Evolutionary conservation across 352 stramenopile genomes (phyloP), one percentile per base, ranked within the genome.

Genomic region (Phytopythium cucurbitacearum): DNA sequence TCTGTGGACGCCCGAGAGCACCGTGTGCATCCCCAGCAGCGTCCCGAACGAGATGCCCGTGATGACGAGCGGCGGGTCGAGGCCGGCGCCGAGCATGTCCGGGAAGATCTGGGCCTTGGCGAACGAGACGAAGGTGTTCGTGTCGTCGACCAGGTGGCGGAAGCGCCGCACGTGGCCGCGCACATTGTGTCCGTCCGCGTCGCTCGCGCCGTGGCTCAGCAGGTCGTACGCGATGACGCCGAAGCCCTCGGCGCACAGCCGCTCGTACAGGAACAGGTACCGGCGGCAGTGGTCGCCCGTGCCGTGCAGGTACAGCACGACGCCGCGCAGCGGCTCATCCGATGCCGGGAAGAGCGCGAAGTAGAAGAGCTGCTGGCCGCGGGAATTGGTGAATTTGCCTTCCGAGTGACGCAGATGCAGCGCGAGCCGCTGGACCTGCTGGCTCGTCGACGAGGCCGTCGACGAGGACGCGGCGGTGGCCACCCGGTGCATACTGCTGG

Each of bases 31-130:
- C 0, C 72, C 75, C 11, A 89, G 67, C 4, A 89, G 62, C 40
- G 63, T 73, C 9, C 78, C 78, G 38, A 82, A 79, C 16, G 70
- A 83, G 16, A 80, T 79, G 36, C 78, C 78, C 52, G 71, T 70
- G 56, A 89, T 73, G 45, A 84, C 66, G 13, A 86, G 41, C 43
- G 75, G 75, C 43, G 58, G 60, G 45, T 57, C 37, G 12, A 57
- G 11, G 5, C 52, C 43, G 21, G 63, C 53, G 3, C 48, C 47
- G 38, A 76, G 50, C 8, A 66, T 53, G 35, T 62, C 43, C 2
- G 69, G 59, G 48, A 74, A 70, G 38, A 80, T 58, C 0, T 42
- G 51, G 21, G 52, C 21, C 52, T 80, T 79, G 8, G 67, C 64
- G 41, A 67, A 75, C n/a, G 57, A 56, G 45, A 81, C 42, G 44